Base-by-base conservation (phyloP, 2,329 filamentous ascomycete species). In the Massarina eburnea region DNA sequence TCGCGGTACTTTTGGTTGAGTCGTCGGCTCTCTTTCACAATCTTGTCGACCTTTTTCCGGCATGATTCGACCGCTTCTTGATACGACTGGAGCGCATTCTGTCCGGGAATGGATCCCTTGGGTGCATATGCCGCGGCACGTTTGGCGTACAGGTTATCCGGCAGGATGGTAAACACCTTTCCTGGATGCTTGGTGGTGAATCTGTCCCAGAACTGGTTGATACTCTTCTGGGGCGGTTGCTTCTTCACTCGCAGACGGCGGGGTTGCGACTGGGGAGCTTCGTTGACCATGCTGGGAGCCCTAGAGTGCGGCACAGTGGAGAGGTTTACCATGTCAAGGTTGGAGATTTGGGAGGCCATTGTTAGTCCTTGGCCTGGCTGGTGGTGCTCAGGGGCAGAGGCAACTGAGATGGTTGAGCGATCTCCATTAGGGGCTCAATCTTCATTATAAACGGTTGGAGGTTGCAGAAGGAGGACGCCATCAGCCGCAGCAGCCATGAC, bases 1-100 rank as follows among this genome's bases (percentile, higher is more conserved):
- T 95, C 89, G 14, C 86, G 81, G 64, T 95, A 96, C 68, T 90
- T 92, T 61, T 90, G 86, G 68, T 95, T 95, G 46, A 90, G 76
- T 8, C 88, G 80, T 18, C 83, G 78, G 65, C 89, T 95, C 59
- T 84, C 80, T 46, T 74, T 75, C 22, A 79, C 76, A 44, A 83
- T 83, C 48, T 80, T 79, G 8, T 74, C 71, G 5, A 84, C 80
- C 41, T 81, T 79, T 45, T 79, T 80, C 43, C 75, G 77, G 70
- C 89, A 95, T 46, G 85, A 80, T 18, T 79, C 79, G 3, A 78
- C 82, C 0, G 88, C 89, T 57, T 89, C 82, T 43, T 89, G 82
- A 61, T 89, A 94, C 0, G 86, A 89, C 17, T 81, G 79, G 35
- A 81, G 76, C 0, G 86, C 72, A 34, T 83, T 76, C 64, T 85